These are phyloP conservation scores for Aspergillus ustus DNA, from an alignment of 2,329 filamentous ascomycete species.

Conservation along the genomic window DNA sequence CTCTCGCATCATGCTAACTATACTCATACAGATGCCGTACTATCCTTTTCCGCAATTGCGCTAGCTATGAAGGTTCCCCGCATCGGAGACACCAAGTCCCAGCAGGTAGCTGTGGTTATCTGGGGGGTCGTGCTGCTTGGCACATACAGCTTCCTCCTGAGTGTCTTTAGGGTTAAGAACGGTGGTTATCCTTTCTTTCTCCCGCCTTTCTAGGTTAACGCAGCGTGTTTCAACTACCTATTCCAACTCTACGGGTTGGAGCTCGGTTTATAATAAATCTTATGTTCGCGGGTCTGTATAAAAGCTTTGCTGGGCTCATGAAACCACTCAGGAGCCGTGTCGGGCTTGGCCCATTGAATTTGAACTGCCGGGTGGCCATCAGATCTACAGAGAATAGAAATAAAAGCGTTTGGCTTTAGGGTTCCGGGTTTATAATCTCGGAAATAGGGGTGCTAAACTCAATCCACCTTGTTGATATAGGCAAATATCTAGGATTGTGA, in stretches of 20 bases:
- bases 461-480: too few relatives aligned
- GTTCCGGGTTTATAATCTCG: not conserved
- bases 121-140: constrained; percentile 79
- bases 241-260: not conserved
- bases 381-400: not conserved
- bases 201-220: constrained; percentile 72
- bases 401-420: not conserved
- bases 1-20: constrained; percentile 23
- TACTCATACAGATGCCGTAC: constrained; percentile 65
- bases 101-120: constrained; percentile 79
- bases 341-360: not conserved
- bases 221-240: not conserved
- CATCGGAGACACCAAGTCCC: constrained; percentile 74
- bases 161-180: constrained; percentile 93
- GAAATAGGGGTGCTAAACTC: not conserved
- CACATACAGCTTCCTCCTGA: constrained; percentile 92
- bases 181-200: constrained; percentile 91
- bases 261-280: not conserved
- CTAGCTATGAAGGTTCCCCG: constrained; percentile 91
- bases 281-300: not conserved
- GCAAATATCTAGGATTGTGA: too few relatives aligned
- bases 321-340: not conserved
- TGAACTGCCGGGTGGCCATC: not conserved
- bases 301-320: not conserved
- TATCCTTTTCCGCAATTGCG: constrained; percentile 90